Percentiles rank a stretch among this genome's conserved stretches.
These are phyloP conservation scores for Magnolia officinalis DNA, from an alignment of 164 flowering plant genomes.

Conservation along the genomic window DNA sequence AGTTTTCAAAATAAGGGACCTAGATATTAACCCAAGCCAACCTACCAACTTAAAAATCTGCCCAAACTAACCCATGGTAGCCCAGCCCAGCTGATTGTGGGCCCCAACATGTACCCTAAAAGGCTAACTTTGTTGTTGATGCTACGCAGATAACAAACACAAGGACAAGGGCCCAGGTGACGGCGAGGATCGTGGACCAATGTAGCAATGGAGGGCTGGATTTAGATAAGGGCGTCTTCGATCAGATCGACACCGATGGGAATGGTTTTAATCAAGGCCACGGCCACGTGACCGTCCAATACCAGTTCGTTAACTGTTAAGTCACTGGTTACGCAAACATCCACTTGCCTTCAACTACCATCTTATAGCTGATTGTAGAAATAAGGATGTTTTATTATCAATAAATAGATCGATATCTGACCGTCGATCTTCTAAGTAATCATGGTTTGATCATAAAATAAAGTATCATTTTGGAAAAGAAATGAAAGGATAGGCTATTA, in stretches of 20 bases:
- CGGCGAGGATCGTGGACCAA: conserved; percentile 74
- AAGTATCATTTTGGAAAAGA: background rate
- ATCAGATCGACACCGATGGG: conserved; percentile 48
- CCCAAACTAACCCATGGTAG: no score
- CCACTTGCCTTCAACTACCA: background rate
- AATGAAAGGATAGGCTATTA: background rate
- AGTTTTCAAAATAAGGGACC: no score
- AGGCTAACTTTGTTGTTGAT: background rate
- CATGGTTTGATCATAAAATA: background rate
- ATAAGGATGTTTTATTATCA: background rate
- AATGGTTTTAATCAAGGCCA: conserved; percentile 43
- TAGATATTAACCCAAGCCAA: no score
- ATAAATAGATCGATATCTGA: background rate
- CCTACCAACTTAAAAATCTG: no score
- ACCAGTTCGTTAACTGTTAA: conserved; percentile 46
- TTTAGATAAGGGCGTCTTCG: conserved; percentile 52
- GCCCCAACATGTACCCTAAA: no score
- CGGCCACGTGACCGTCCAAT: conserved; percentile 50
- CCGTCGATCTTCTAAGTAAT: no score
- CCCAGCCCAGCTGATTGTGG: no score
- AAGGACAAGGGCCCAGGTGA: conserved; percentile 39
- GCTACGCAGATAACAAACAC: conserved; percentile 55
- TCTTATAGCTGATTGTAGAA: background rate
- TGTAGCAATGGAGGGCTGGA: conserved; percentile 75
- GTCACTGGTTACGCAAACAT: background rate